Evolutionary conservation across 345 rosid genomes (phyloP).

Genomic region (Crucihimalaya himalaica): DNA sequence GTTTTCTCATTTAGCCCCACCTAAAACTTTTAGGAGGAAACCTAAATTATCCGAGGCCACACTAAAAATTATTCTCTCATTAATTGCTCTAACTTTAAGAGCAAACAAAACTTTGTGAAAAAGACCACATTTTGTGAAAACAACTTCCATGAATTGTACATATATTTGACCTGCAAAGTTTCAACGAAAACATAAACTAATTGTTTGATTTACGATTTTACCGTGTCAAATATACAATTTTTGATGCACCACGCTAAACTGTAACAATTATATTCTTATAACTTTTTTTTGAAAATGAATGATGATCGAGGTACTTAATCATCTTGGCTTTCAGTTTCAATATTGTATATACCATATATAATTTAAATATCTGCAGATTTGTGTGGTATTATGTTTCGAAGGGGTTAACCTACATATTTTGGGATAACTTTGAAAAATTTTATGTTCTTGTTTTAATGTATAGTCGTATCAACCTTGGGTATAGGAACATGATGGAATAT

Average conservation of each 20-base stretch:
- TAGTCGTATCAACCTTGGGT: too few species aligned
- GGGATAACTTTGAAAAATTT: too few species aligned
- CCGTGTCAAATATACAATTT: background rate
- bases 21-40: constrained; percentile 21
- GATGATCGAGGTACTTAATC: background rate
- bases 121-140: too few species aligned
- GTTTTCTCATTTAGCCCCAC: constrained; percentile 10
- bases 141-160: background rate
- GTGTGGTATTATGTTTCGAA: background rate
- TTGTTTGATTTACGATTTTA: background rate
- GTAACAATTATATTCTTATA: too few species aligned
- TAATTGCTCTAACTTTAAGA: background rate
- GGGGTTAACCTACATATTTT: too few species aligned
- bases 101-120: background rate
- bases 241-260: background rate
- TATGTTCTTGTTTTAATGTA: too few species aligned
- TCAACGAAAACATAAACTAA: background rate
- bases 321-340: background rate
- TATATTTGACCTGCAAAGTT: background rate
- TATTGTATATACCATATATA: background rate
- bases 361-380: background rate
- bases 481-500: too few species aligned
- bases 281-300: background rate
- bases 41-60: constrained; percentile 13
- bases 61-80: background rate